These are phyloP conservation scores for Citrullus mucosospermus DNA, from an alignment of 306 rosid species.

Conservation along the genomic window DNA sequence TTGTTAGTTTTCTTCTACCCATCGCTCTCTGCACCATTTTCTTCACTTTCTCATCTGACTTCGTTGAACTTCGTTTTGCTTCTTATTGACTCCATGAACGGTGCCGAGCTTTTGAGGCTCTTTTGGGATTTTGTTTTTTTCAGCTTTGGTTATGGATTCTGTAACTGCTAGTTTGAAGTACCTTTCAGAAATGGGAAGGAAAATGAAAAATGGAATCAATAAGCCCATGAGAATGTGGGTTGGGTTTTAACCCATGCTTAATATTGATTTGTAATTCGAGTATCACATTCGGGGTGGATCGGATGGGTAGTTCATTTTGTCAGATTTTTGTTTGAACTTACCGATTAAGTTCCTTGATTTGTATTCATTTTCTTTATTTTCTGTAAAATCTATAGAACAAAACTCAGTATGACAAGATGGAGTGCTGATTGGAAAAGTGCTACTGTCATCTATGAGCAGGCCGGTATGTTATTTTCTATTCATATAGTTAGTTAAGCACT, in stretches of 20 bases:
- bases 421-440: slow-evolving; percentile 84
- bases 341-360: neutral
- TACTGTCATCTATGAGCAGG: slow-evolving; percentile 77
- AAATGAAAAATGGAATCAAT: neutral
- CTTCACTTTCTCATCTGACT: neutral
- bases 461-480: slow-evolving; percentile 38
- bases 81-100: neutral
- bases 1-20: slow-evolving; percentile 24
- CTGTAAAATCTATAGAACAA: slow-evolving; percentile 34
- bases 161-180: neutral
- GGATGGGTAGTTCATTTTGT: neutral
- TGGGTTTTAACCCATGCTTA: neutral
- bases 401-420: slow-evolving; percentile 86
- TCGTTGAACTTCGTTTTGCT: neutral
- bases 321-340: neutral
- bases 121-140: neutral
- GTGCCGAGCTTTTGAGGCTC: neutral
- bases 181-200: neutral
- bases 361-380: neutral
- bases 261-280: neutral
- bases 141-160: neutral
- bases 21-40: neutral
- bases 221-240: neutral
- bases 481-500: neutral
- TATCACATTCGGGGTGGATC: neutral